phyloP scores from a whole-genome alignment of 1,139 yeast genomes.

The Pichia sp. region DNA sequence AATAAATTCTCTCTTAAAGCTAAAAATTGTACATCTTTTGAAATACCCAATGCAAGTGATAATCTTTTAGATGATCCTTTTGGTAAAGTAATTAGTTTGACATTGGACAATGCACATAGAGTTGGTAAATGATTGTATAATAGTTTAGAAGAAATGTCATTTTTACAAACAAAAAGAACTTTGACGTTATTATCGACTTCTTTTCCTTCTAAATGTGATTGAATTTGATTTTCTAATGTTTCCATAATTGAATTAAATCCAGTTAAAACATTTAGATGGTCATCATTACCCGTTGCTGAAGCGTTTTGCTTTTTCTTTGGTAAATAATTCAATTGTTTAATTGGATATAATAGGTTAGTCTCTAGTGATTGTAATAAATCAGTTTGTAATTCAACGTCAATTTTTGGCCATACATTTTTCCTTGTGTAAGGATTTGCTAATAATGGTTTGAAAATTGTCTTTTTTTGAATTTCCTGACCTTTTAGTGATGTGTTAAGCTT shows the following conservation, averaged over 20 bases:
- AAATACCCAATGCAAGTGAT: conserved; percentile 30
- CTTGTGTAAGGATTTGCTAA: conserved; percentile 55
- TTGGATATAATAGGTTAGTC: conserved; percentile 31
- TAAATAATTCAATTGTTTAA: conserved; percentile 33
- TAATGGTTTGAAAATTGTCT: conserved; percentile 49
- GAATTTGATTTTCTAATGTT: conserved; percentile 45
- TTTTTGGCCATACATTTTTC: conserved; percentile 45
- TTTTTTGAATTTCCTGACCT: conserved; percentile 12
- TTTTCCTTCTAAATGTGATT: conserved; percentile 13
- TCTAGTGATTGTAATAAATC: conserved; percentile 39
- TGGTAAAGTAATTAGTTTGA: conserved; percentile 51
- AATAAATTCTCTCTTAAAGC: conserved; percentile 21
- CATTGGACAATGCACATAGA: conserved; percentile 43
- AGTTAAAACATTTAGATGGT: conserved; percentile 29
- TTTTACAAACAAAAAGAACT: conserved; percentile 49
- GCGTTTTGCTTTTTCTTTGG: conserved; percentile 15
- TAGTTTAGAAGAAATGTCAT: conserved; percentile 45
- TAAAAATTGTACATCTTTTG: conserved; percentile 17
- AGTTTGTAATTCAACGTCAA: conserved; percentile 35
- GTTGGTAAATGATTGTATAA: conserved; percentile 49
- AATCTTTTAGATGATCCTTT: conserved; percentile 37
- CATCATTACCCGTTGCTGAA: conserved; percentile 17
- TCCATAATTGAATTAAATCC: conserved; percentile 55
- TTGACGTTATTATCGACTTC: conserved; percentile 23
- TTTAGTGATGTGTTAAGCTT: conserved; percentile 4